Evolutionary conservation across 805 yeast species (phyloP).

Genomic region (Starmera caribaea): DNA sequence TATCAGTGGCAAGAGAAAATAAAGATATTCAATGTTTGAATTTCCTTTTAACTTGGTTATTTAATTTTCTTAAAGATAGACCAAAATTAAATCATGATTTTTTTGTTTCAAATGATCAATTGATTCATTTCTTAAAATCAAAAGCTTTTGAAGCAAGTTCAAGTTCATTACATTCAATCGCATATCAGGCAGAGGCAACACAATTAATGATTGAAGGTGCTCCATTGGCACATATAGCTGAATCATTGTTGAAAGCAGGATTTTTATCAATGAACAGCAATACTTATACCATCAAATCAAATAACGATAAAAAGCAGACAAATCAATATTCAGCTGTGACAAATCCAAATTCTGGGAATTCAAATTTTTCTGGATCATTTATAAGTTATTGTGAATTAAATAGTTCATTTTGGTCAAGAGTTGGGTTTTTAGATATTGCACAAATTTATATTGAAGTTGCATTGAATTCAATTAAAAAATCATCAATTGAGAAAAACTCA

Average conservation of each 20-base stretch:
- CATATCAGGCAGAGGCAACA: constrained; percentile 56
- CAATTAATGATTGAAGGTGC: constrained; percentile 45
- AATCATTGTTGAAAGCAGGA: constrained; percentile 46
- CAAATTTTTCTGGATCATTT: constrained; percentile 16
- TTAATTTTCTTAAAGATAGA: constrained; percentile 55
- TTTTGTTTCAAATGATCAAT: constrained; percentile 52
- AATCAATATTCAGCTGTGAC: no score
- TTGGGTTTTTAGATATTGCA: constrained; percentile 39
- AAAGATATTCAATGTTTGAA: constrained; percentile 67
- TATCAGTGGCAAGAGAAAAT: constrained; percentile 78
- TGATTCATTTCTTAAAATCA: constrained; percentile 42
- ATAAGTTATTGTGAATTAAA: constrained; percentile 36
- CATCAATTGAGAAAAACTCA: constrained; percentile 28
- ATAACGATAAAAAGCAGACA: no score
- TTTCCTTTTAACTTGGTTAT: constrained; percentile 64
- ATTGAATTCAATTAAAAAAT: constrained; percentile 24
- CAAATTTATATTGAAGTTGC: constrained; percentile 40
- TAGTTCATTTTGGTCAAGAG: constrained; percentile 40
- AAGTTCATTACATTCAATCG: constrained; percentile 35
- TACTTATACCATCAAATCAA: constrained; percentile 3
- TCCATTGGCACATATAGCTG: constrained; percentile 34
- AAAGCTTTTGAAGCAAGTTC: constrained; percentile 19
- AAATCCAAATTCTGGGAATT: no score
- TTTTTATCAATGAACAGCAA: constrained; percentile 44
- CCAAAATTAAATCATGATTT: constrained; percentile 48